Base-by-base conservation (phyloP, 768 basidiomycete genomes). In the Pholiota conissans region DNA sequence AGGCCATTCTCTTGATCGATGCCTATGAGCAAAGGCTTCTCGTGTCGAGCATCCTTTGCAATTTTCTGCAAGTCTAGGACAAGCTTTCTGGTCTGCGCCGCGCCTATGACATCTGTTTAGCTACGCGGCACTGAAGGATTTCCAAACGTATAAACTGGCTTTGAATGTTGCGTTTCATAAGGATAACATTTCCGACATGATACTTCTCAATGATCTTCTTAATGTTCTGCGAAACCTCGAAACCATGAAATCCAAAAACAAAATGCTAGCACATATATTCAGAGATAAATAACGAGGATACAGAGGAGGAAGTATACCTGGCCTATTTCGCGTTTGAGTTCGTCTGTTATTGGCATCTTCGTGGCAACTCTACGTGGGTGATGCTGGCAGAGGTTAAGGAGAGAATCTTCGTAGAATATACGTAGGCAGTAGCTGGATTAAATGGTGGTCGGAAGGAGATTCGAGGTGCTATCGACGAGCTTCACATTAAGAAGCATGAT, bases 1-100 rank as follows among this genome's bases (percentile, higher is more conserved):
- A 88, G 75, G 40, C 87, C 89, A 62, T 87, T 87, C 65, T 90
- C 89, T 67, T 89, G 89, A 72, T 90, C 87, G 16, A 81, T 89
- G 1, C 88, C 87, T 40, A 89, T 83, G 63, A 89, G 73, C 24
- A 90, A 72, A 0, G 85, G 87, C 7, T 62, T 70, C 11, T 64
- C 59, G 49, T 90, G 87, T 0, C 87, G 82, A 1, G 82, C 75
- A 26, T 81, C 76, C 56, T 78, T 80, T 3, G 89, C 86, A 10
- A 86, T 63, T 24, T 62, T 61, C 63, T 89, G 88, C 32, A 90
- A 66, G 34, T 76, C 73, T 24, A 66, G 68, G 5, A 86, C 70
- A 13, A 90, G 70, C 10, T 58, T 59, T 3, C 78, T 76, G 0
- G 83, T 75, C 62, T 89, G 86, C 37, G 71, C 67, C 14, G 80